Evolutionary conservation across 495 filamentous ascomycete species (phyloP), one percentile per base, ranked within the genome.

Genomic region (Neurospora sp.): DNA sequence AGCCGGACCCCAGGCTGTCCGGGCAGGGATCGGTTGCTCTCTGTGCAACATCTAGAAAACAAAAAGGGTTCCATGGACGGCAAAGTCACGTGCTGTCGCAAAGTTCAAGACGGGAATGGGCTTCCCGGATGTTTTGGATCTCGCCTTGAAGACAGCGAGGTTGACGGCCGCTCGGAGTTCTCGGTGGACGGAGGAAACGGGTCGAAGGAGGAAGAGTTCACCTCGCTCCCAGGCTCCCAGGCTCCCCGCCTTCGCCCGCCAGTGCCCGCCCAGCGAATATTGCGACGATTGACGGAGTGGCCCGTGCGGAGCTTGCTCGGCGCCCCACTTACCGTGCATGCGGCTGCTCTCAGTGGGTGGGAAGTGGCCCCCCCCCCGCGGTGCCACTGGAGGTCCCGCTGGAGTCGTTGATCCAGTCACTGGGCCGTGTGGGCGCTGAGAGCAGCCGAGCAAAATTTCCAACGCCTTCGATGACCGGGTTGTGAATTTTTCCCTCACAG

Each of bases 401-500:
- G 54, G 12, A 66, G 42, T n/a, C 4, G 27, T 8, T 62, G 54
- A 62, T 62, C 54, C 54, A 62, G 54, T 62, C 54, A 35, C 54
- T 62, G 54, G 11, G 54, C 54, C 27, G 54, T 62, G 54, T 62
- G 54, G 12, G 54, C 23, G 54, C 27, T 62, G 54, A 62, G 54
- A 66, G 54, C 54, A 66, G 54, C 54, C 54, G 54, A 74, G 78
- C 79, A 71, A 80, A 78, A 78, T 77, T 81, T 79, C 77, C 69
- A 77, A 74, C 74, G 73, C 69, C 70, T 81, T 80, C 79, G 79
- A 80, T 78, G 76, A 75, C 75, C 74, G 66, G 74, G 74, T 74
- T 75, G 70, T 71, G 70, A 86, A 90, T 89, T 82, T 79, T 76
- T 76, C 71, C 73, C 75, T 62, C 31, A 62, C 73, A 42, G 69